These are phyloP conservation scores for Alternaria postmessia DNA, from an alignment of 2,329 filamentous ascomycete genomes.

Conservation along the genomic window DNA sequence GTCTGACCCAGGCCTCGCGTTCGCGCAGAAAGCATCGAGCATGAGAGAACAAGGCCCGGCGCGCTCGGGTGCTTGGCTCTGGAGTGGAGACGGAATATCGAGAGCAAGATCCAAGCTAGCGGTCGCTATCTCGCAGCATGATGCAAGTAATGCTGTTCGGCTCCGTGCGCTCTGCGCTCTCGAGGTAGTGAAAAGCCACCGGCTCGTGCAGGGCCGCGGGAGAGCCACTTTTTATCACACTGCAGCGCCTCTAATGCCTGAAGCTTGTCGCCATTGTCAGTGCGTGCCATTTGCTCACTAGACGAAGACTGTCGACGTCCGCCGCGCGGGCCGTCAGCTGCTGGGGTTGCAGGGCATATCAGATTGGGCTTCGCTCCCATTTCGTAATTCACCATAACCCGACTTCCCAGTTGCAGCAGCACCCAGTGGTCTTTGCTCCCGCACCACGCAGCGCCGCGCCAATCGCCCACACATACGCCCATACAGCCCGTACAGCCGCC, in stretches of 20 bases:
- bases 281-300: constrained; percentile 29
- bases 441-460: constrained; percentile 4
- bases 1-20: constrained; percentile 12
- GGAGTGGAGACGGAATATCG: constrained; percentile 28
- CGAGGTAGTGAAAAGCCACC: constrained; percentile 22
- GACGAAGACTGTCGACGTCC: constrained; percentile 21
- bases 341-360: constrained; percentile 23
- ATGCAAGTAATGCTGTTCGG: constrained; percentile 36
- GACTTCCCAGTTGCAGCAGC: constrained; percentile 5
- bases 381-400: constrained; percentile 21
- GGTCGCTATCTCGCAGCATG: constrained; percentile 35
- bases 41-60: constrained; percentile 14
- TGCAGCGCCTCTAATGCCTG: constrained; percentile 18
- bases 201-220: constrained; percentile 19
- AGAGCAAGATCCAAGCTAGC: constrained; percentile 30
- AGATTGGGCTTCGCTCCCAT: constrained; percentile 23
- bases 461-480: constrained; percentile 1
- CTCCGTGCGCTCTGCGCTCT: constrained; percentile 4
- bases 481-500: not conserved
- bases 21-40: not conserved
- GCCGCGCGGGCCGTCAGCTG: constrained; percentile 34
- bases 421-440: constrained; percentile 15
- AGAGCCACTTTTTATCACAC: constrained; percentile 22
- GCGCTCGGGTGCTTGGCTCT: constrained; percentile 23
- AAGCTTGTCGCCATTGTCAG: constrained; percentile 21